A percentile compares a stretch with the other conserved stretches of the same genome.
Conservation (phyloP, 1,139 yeast genomes). For the Blastobotrys buckinghamii region DNA sequence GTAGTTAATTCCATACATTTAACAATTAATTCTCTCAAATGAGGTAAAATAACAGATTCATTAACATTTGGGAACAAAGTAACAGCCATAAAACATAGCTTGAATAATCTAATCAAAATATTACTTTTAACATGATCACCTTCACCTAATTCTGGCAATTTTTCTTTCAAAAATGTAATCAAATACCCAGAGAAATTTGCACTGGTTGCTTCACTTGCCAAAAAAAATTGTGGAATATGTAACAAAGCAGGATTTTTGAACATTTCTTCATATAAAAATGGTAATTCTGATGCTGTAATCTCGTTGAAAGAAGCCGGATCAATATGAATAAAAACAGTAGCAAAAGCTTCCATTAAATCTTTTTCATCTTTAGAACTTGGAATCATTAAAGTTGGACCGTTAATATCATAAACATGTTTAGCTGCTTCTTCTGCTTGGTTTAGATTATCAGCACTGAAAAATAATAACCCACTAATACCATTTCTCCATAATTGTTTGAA, state of each 20-base stretch:
- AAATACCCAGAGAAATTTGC: conserved; percentile 89
- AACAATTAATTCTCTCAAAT: conserved; percentile 73
- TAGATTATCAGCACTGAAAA: conserved; percentile 55
- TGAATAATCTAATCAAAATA: conserved; percentile 77
- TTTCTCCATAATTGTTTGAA: conserved; percentile 75
- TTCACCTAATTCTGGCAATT: conserved; percentile 73
- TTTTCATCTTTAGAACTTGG: conserved; percentile 90
- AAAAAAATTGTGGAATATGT: conserved; percentile 88
- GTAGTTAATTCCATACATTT: conserved; percentile 77
- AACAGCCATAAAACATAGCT: conserved; percentile 92
- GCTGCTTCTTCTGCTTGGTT: conserved; percentile 17
- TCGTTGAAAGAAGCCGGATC: conserved; percentile 97
- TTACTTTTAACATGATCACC: conserved; percentile 74
- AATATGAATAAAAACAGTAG: conserved; percentile 86
- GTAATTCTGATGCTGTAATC: conserved; percentile 76
- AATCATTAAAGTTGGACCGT: conserved; percentile 77
- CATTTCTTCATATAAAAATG: conserved; percentile 72
- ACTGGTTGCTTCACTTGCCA: conserved; percentile 90
- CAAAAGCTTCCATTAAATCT: conserved; percentile 92
- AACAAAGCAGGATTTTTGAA: conserved; percentile 78
- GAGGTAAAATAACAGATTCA: conserved; percentile 83
- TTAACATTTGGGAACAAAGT: conserved; percentile 83
- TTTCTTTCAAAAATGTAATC: conserved; percentile 66
- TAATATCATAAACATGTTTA: conserved; percentile 49
- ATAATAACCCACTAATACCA: conserved; percentile 73